Conservation (phyloP, 2,329 filamentous ascomycete species). For the Fusarium pseudograminearum region DNA sequence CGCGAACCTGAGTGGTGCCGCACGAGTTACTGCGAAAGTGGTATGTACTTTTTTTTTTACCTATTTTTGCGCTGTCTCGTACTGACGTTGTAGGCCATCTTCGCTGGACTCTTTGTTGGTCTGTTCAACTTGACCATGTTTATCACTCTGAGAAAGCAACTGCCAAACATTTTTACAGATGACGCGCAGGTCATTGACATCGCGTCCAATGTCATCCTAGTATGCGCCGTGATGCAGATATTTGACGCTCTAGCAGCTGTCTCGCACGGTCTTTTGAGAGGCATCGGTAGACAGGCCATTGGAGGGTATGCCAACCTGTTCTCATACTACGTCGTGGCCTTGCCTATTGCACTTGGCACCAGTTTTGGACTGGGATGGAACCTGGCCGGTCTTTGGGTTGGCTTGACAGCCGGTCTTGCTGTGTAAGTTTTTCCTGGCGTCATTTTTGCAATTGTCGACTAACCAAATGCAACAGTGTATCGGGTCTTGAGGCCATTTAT, state of each 20-base stretch:
- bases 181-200: slow-evolving; percentile 74
- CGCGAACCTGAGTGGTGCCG: slow-evolving; percentile 80
- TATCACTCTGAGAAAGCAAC: slow-evolving; percentile 71
- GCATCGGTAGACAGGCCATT: slow-evolving; percentile 85
- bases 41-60: slow-evolving; percentile 53
- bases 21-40: slow-evolving; percentile 80
- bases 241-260: slow-evolving; percentile 83
- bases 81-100: slow-evolving; percentile 60
- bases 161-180: slow-evolving; percentile 79
- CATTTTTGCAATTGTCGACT: not conserved
- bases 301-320: slow-evolving; percentile 88
- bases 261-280: slow-evolving; percentile 85
- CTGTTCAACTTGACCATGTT: slow-evolving; percentile 80
- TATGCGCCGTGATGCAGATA: slow-evolving; percentile 88
- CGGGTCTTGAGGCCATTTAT: slow-evolving; percentile 36
- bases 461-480: slow-evolving; percentile 23
- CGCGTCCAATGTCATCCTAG: slow-evolving; percentile 75
- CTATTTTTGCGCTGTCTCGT: fast-evolving
- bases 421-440: slow-evolving; percentile 58
- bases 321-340: slow-evolving; percentile 85
- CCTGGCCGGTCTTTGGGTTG: slow-evolving; percentile 83
- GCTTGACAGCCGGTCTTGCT: slow-evolving; percentile 76
- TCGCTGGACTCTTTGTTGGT: slow-evolving; percentile 74
- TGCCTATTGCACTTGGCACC: slow-evolving; percentile 83
- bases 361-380: slow-evolving; percentile 82